Percentiles rank a stretch among this genome's conserved stretches.
phyloP scores from a whole-genome alignment of 352 stramenopile genomes.

The Phytopythium cucurbitacearum region DNA sequence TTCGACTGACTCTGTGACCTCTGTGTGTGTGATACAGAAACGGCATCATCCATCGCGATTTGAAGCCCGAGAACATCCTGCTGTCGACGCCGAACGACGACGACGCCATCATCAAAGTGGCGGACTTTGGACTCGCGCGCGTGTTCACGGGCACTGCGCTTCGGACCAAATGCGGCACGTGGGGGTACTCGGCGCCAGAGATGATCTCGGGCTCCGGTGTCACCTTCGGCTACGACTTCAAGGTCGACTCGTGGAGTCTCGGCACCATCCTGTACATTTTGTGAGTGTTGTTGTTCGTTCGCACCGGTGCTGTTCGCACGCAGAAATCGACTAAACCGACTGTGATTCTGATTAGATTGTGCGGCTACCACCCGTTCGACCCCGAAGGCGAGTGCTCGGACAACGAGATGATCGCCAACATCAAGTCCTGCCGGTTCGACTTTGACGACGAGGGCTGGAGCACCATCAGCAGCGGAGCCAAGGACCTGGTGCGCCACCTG shows the following conservation, averaged over 20 bases:
- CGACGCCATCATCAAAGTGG: conserved; percentile 65
- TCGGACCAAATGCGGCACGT: conserved; percentile 82
- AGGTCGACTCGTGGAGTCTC: conserved; percentile 87
- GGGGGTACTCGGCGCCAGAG: conserved; percentile 78
- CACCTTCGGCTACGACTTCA: conserved; percentile 75
- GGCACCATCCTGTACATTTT: conserved; percentile 86
- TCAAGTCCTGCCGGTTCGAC: conserved; percentile 71
- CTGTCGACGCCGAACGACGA: conserved; percentile 60
- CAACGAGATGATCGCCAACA: conserved; percentile 80
- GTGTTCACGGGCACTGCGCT: conserved; percentile 62
- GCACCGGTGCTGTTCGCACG: too few relatives aligned
- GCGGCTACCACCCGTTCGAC: conserved; percentile 83
- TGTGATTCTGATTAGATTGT: conserved; percentile 31
- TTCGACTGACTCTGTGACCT: background rate
- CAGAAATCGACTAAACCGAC: background rate
- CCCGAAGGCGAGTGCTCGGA: conserved; percentile 66
- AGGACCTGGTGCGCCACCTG: conserved; percentile 73
- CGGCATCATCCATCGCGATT: conserved; percentile 75
- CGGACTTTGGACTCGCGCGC: conserved; percentile 85
- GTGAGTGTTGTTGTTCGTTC: conserved; percentile 9
- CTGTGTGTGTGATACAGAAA: conserved; percentile 26
- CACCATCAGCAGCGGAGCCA: conserved; percentile 55
- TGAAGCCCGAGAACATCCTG: conserved; percentile 85
- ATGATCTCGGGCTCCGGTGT: conserved; percentile 78
- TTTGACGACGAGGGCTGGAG: conserved; percentile 70